A percentile compares a stretch with the other conserved stretches of the same genome.
phyloP scores from a whole-genome alignment of 495 filamentous ascomycete species.

The Penicillium ochrochloron region DNA sequence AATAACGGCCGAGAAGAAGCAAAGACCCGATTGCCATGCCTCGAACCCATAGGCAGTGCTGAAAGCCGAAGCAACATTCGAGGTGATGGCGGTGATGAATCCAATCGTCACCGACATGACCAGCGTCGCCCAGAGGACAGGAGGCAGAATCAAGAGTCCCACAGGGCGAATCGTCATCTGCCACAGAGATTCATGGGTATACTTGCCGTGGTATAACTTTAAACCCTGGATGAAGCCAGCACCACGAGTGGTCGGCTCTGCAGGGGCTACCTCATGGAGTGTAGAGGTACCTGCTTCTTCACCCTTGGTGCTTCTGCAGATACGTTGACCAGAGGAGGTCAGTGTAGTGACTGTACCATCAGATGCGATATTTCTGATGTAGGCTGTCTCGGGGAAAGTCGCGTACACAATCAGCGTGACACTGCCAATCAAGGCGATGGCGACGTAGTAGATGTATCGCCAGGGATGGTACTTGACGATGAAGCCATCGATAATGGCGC shows the following conservation, averaged over 20 bases:
- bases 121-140: constrained; percentile 55
- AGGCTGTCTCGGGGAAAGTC: constrained; percentile 60
- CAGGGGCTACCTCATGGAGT: background rate
- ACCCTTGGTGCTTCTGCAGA: constrained; percentile 7
- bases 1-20: constrained; percentile 53
- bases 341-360: constrained; percentile 15
- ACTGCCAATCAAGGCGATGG: constrained; percentile 47
- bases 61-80: constrained; percentile 55
- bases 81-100: constrained; percentile 57
- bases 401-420: constrained; percentile 51
- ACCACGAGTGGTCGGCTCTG: constrained; percentile 11
- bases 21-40: constrained; percentile 55
- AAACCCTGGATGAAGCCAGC: constrained; percentile 41
- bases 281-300: constrained; percentile 12
- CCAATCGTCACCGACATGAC: constrained; percentile 57
- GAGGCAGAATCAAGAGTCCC: constrained; percentile 50
- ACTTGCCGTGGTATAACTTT: constrained; percentile 39
- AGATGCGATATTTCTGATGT: constrained; percentile 27
- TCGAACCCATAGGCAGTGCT: constrained; percentile 46
- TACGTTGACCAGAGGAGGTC: constrained; percentile 17
- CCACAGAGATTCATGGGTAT: constrained; percentile 50
- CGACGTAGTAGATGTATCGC: constrained; percentile 57
- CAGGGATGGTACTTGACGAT: constrained; percentile 55
- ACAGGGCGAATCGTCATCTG: constrained; percentile 54
- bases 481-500: constrained; percentile 54